phyloP scores from a whole-genome alignment of 495 filamentous ascomycete species.

The Penicillium bialowiezense region DNA sequence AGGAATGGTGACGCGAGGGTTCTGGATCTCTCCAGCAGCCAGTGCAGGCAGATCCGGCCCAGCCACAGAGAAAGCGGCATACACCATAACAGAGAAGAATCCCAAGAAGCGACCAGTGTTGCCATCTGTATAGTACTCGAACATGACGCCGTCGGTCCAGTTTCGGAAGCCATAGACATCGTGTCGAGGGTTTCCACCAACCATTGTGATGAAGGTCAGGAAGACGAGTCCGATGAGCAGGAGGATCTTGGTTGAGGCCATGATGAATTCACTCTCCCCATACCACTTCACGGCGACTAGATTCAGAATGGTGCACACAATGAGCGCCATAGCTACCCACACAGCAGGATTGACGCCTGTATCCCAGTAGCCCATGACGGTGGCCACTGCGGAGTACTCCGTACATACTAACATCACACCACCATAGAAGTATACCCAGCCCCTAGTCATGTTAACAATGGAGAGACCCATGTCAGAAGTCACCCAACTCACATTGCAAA shows the following conservation, averaged over 20 bases:
- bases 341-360: slow-evolving; percentile 47
- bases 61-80: slow-evolving; percentile 47
- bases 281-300: slow-evolving; percentile 67
- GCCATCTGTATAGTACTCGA: slow-evolving; percentile 32
- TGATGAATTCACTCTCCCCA: slow-evolving; percentile 72
- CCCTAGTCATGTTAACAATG: slow-evolving; percentile 24
- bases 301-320: slow-evolving; percentile 62
- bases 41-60: slow-evolving; percentile 69
- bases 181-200: slow-evolving; percentile 61
- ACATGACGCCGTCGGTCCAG: slow-evolving; percentile 50
- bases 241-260: slow-evolving; percentile 72
- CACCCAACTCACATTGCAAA: slow-evolving; percentile 55
- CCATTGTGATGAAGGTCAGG: slow-evolving; percentile 66
- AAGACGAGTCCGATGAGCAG: slow-evolving; percentile 68
- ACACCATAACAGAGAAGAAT: slow-evolving; percentile 42
- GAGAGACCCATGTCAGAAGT: neutral
- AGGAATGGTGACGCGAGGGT: slow-evolving; percentile 74
- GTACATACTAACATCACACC: slow-evolving; percentile 53
- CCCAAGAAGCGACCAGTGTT: slow-evolving; percentile 38
- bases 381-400: slow-evolving; percentile 65
- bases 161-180: slow-evolving; percentile 67
- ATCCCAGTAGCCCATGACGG: slow-evolving; percentile 72
- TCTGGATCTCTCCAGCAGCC: slow-evolving; percentile 77
- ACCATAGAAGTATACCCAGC: slow-evolving; percentile 39
- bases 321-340: slow-evolving; percentile 71